These are phyloP conservation scores for Fusarium torulosum DNA, from an alignment of 2,329 filamentous ascomycete species.

Conservation along the genomic window DNA sequence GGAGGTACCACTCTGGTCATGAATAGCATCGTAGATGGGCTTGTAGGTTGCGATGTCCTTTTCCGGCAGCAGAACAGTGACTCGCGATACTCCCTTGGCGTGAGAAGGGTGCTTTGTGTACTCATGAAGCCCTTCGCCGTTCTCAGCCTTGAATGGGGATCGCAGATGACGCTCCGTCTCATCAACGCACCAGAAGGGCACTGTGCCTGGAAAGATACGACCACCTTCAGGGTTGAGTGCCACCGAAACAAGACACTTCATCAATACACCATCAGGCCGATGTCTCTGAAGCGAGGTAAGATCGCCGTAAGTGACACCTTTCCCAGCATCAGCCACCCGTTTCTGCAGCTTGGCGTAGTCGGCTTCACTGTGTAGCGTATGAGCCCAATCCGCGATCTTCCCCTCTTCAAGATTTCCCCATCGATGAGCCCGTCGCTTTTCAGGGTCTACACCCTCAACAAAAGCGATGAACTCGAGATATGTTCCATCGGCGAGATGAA, in stretches of 20 bases:
- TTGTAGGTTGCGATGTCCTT: constrained; percentile 36
- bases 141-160: constrained; percentile 60
- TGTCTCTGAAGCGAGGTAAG: constrained; percentile 66
- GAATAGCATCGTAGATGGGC: constrained; percentile 49
- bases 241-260: constrained; percentile 71
- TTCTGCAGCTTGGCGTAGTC: constrained; percentile 56
- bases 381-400: constrained; percentile 70
- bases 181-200: constrained; percentile 77
- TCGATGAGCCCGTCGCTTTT: constrained; percentile 62
- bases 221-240: constrained; percentile 46
- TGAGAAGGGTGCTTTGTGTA: constrained; percentile 62
- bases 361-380: constrained; percentile 57
- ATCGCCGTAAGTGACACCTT: constrained; percentile 60
- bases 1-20: constrained; percentile 12
- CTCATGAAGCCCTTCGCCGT: constrained; percentile 23
- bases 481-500: constrained; percentile 72
- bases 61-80: constrained; percentile 55
- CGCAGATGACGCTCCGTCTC: constrained; percentile 67
- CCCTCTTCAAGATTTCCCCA: constrained; percentile 68
- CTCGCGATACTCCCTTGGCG: constrained; percentile 62
- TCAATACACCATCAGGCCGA: constrained; percentile 65
- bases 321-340: constrained; percentile 50
- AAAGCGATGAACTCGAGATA: constrained; percentile 78
- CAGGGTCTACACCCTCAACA: constrained; percentile 58
- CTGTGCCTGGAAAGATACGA: constrained; percentile 58